Conservation (phyloP, 768 basidiomycete genomes). For the Podaxis carcinomalis region DNA sequence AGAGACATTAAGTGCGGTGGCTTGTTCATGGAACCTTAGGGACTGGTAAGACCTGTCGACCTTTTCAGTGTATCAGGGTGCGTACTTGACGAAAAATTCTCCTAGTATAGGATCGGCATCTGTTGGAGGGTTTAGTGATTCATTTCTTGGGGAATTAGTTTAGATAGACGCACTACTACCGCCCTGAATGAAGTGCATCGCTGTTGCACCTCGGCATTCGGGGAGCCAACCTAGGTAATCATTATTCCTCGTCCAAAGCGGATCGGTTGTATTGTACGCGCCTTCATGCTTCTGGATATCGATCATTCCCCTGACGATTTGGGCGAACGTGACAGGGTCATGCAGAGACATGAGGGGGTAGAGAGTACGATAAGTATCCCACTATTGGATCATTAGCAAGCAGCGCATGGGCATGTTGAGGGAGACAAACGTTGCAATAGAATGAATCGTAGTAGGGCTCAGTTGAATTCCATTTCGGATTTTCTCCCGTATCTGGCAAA, state of each 20-base stretch:
- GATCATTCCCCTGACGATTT: slow-evolving; percentile 61
- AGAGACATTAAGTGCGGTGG: slow-evolving; percentile 42
- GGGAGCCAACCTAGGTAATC: slow-evolving; percentile 57
- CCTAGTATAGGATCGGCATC: slow-evolving; percentile 62
- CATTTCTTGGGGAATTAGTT: not conserved
- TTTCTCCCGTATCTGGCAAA: slow-evolving; percentile 54
- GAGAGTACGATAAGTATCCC: slow-evolving; percentile 64
- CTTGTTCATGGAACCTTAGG: slow-evolving; percentile 46
- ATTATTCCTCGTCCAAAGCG: not conserved
- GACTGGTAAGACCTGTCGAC: not conserved
- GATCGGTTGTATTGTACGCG: slow-evolving; percentile 11
- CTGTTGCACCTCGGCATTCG: slow-evolving; percentile 56
- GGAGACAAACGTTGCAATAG: slow-evolving; percentile 65
- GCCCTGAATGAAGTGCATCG: slow-evolving; percentile 51
- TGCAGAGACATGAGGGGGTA: slow-evolving; percentile 63
- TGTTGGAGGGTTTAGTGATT: slow-evolving; percentile 15
- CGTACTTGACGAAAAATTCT: slow-evolving; percentile 63
- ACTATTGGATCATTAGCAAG: slow-evolving; percentile 29
- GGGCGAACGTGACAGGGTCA: slow-evolving; percentile 53
- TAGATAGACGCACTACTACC: slow-evolving; percentile 42
- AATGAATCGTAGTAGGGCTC: slow-evolving; percentile 67
- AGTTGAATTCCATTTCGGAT: slow-evolving; percentile 57
- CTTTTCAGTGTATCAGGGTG: not conserved
- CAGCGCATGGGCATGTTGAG: no score
- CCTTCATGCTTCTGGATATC: slow-evolving; percentile 67